A percentile compares a stretch with the other conserved stretches of the same genome.
Conservation (phyloP, 768 basidiomycete species). For the Russula ochroleuca region DNA sequence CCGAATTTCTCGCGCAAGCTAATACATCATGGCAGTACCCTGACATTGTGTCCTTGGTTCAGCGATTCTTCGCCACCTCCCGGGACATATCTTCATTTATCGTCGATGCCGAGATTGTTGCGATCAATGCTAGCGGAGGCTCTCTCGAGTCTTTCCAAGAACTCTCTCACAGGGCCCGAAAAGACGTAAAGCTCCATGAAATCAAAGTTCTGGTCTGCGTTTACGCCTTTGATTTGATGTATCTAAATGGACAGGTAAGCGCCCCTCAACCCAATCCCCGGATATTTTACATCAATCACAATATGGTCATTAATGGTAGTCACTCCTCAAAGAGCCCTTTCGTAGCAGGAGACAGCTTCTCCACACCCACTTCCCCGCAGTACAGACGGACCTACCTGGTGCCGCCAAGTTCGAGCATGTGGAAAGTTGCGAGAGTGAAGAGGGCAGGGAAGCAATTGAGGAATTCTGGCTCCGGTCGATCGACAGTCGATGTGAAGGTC, state of each 20-base stretch:
- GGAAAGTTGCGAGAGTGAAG: slow-evolving; percentile 60
- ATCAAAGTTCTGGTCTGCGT: slow-evolving; percentile 79
- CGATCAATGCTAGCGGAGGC: slow-evolving; percentile 62
- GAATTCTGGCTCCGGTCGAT: slow-evolving; percentile 74
- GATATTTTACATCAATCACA: slow-evolving; percentile 17
- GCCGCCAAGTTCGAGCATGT: slow-evolving; percentile 70
- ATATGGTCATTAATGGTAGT: slow-evolving; percentile 39
- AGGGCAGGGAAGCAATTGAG: slow-evolving; percentile 58
- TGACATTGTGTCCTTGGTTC: slow-evolving; percentile 61
- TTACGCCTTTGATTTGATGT: slow-evolving; percentile 87
- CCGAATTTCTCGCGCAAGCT: slow-evolving; percentile 20
- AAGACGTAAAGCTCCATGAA: slow-evolving; percentile 71
- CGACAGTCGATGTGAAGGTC: slow-evolving; percentile 79
- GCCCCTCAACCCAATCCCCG: slow-evolving; percentile 18
- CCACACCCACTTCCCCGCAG: slow-evolving; percentile 55
- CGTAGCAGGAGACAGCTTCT: slow-evolving; percentile 65
- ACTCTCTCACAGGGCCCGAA: slow-evolving; percentile 76
- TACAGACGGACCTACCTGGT: slow-evolving; percentile 41
- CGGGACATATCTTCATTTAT: slow-evolving; percentile 58
- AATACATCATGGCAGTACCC: slow-evolving; percentile 56
- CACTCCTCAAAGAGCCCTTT: slow-evolving; percentile 63
- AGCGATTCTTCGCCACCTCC: slow-evolving; percentile 44
- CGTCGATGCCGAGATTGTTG: slow-evolving; percentile 84
- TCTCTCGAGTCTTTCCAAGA: slow-evolving; percentile 79
- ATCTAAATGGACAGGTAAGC: slow-evolving; percentile 70